These are phyloP conservation scores for Trichocladium antarcticum DNA, from an alignment of 495 filamentous ascomycete species.

Conservation along the genomic window DNA sequence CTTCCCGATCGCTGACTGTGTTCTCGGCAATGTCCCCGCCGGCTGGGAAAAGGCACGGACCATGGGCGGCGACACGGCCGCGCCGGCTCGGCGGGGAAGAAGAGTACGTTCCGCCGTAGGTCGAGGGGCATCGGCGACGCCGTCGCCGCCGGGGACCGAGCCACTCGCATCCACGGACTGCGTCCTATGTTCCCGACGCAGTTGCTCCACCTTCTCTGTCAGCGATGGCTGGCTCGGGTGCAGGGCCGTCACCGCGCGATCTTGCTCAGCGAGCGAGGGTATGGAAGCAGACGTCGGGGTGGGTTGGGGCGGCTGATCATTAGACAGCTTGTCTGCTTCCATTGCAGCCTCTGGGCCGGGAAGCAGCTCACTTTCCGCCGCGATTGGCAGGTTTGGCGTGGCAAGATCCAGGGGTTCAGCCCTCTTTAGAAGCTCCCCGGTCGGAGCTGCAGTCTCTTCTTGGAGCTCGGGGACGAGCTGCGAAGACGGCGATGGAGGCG, in stretches of 20 bases:
- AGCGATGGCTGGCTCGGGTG: constrained; percentile 22
- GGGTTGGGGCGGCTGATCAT: constrained; percentile 3
- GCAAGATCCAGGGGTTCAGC: constrained; percentile 64
- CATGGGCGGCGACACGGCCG: constrained; percentile 50
- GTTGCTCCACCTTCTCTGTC: constrained; percentile 41
- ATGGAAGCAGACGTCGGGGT: background rate
- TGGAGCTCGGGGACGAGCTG: constrained; percentile 6
- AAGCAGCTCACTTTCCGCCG: constrained; percentile 1
- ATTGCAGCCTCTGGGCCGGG: constrained; percentile 7
- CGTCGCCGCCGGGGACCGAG: constrained; percentile 7
- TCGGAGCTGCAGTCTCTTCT: constrained; percentile 9
- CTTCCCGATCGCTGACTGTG: constrained; percentile 25
- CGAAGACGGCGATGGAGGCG: constrained; percentile 19
- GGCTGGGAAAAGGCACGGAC: constrained; percentile 64
- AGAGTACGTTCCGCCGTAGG: constrained; percentile 30
- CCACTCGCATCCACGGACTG: constrained; percentile 19
- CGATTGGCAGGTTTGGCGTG: constrained; percentile 32
- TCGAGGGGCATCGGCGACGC: constrained; percentile 3
- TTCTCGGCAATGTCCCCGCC: constrained; percentile 24
- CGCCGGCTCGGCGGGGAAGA: constrained; percentile 31
- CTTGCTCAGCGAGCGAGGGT: background rate
- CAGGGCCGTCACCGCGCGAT: background rate
- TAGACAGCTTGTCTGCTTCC: constrained; percentile 5
- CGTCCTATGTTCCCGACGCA: constrained; percentile 35
- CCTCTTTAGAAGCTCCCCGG: constrained; percentile 36